Percentiles rank a stretch among this genome's conserved stretches.
Evolutionary conservation across 805 yeast genomes (phyloP).

Genomic region (Hanseniaspora hatyaiensis): DNA sequence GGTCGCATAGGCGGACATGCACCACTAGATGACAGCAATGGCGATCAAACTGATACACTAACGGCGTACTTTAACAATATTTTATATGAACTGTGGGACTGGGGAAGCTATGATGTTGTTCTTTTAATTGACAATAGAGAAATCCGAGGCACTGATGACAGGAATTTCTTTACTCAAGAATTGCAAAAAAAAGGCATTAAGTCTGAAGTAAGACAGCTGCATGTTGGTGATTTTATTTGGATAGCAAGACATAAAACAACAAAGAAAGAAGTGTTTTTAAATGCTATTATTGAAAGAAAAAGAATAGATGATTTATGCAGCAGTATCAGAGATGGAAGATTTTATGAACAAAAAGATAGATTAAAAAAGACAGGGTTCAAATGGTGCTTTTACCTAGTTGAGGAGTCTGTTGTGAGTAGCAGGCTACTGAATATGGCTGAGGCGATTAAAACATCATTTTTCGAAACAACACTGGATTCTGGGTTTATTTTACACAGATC

Average conservation of each 20-base stretch:
- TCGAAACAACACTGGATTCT: conserved; percentile 54
- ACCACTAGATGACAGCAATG: neutral
- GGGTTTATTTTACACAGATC: conserved; percentile 60
- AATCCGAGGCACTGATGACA: conserved; percentile 51
- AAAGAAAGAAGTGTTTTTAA: conserved; percentile 54
- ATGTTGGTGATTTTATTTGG: conserved; percentile 88
- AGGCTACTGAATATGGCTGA: conserved; percentile 39
- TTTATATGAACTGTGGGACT: conserved; percentile 43
- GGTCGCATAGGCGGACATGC: neutral
- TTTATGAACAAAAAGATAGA: conserved; percentile 74
- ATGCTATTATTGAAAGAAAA: conserved; percentile 82
- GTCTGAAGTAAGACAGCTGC: conserved; percentile 44
- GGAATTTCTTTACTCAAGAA: conserved; percentile 56
- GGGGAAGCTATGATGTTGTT: conserved; percentile 46
- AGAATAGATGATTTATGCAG: conserved; percentile 72
- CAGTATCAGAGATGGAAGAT: conserved; percentile 81
- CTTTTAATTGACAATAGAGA: conserved; percentile 75
- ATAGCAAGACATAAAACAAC: conserved; percentile 56
- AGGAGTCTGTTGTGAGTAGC: conserved; percentile 49
- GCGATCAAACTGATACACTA: too few species aligned
- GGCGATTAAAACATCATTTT: conserved; percentile 64
- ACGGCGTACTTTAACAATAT: conserved; percentile 22
- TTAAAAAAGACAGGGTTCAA: conserved; percentile 55
- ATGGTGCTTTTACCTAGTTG: conserved; percentile 66
- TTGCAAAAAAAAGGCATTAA: conserved; percentile 39